A percentile compares a stretch with the other conserved stretches of the same genome.
Conservation (phyloP, 306 rosid genomes). For the Coriaria nepalensis region DNA sequence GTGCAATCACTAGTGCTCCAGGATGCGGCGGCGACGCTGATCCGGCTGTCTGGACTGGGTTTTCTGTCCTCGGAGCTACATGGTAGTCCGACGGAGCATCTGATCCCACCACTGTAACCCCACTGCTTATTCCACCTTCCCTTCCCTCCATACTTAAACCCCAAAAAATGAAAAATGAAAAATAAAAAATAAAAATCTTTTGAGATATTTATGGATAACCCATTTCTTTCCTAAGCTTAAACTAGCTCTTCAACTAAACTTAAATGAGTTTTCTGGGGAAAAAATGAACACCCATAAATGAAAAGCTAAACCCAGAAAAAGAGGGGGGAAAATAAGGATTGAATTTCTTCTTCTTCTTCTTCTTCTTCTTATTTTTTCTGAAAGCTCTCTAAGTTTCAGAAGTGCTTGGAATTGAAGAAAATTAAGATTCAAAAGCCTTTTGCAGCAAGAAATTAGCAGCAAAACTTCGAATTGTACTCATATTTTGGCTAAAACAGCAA, state of each 20-base stretch:
- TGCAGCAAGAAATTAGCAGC: conserved; percentile 8
- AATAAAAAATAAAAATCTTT: conserved; percentile 14
- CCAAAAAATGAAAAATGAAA: conserved; percentile 14
- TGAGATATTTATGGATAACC: conserved; percentile 24
- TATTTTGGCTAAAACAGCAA: conserved; percentile 3
- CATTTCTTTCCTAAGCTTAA: conserved; percentile 23
- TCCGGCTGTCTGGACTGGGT: conserved; percentile 32
- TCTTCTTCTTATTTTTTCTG: background rate
- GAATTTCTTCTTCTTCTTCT: background rate
- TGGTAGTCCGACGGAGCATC: conserved; percentile 88
- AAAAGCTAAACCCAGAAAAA: conserved; percentile 6
- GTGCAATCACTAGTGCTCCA: conserved; percentile 12
- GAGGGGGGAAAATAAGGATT: background rate
- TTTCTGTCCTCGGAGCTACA: conserved; percentile 62
- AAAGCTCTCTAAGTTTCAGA: background rate
- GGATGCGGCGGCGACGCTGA: conserved; percentile 19
- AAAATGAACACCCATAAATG: conserved; percentile 1
- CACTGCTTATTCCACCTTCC: conserved; percentile 46
- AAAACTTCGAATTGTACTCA: conserved; percentile 6
- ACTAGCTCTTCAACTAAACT: too few species aligned
- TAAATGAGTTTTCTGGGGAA: conserved; percentile 2
- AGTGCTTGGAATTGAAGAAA: conserved; percentile 16
- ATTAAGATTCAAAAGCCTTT: conserved; percentile 4
- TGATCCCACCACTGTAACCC: conserved; percentile 78
- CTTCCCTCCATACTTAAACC: conserved; percentile 49